A percentile compares a stretch with the other conserved stretches of the same genome.
phyloP scores from a whole-genome alignment of 2,329 filamentous ascomycete species.

The Sarocladiaceae sp. region DNA sequence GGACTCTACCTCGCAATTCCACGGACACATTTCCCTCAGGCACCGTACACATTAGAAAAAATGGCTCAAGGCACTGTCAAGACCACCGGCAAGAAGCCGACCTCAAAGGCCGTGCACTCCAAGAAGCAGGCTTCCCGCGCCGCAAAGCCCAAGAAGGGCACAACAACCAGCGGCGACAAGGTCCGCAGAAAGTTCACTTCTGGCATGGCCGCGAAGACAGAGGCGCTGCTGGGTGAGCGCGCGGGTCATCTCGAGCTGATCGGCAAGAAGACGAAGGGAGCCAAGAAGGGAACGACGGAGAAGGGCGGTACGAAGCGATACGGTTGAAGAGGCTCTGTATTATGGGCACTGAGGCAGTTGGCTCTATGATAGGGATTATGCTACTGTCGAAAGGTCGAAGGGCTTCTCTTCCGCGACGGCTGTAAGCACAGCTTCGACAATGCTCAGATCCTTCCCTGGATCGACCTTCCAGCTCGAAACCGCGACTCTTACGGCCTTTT shows the following conservation, averaged over 20 bases:
- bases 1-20: too few species aligned
- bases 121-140: slow-evolving; percentile 41
- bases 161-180: slow-evolving; percentile 41
- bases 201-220: slow-evolving; percentile 50
- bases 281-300: slow-evolving; percentile 31
- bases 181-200: slow-evolving; percentile 50
- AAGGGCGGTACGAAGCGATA: slow-evolving; percentile 53
- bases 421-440: slow-evolving; percentile 62
- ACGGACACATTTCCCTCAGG: too few species aligned
- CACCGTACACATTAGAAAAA: too few species aligned
- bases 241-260: slow-evolving; percentile 58
- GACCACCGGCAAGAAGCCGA: slow-evolving; percentile 36
- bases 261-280: slow-evolving; percentile 50
- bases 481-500: slow-evolving; percentile 74
- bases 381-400: slow-evolving; percentile 17
- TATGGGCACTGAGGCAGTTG: not conserved
- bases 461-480: slow-evolving; percentile 82
- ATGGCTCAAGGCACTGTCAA: slow-evolving; percentile 56
- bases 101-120: slow-evolving; percentile 35
- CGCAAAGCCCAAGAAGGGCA: slow-evolving; percentile 42
- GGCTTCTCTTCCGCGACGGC: slow-evolving; percentile 34
- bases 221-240: slow-evolving; percentile 54
- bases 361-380: not conserved
- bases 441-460: slow-evolving; percentile 57
- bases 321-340: slow-evolving; percentile 36